Percentiles rank a stretch among this genome's conserved stretches.
Conservation (phyloP, 805 yeast genomes). For the Yamadazyma akitaensis region DNA sequence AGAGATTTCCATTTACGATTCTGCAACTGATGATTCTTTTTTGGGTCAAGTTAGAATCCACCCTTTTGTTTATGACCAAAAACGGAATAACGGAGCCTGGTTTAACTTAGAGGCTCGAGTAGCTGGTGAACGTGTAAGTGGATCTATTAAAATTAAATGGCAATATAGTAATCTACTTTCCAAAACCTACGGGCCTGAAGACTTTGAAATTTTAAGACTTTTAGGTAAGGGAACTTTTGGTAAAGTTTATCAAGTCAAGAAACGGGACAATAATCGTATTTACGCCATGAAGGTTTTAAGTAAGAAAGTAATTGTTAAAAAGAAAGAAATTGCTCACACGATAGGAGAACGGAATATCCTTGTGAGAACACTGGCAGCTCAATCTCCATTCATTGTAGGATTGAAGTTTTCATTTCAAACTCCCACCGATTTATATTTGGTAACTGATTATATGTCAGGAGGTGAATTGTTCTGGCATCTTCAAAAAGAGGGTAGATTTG, state of each 20-base stretch:
- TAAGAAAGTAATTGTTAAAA: constrained; percentile 91
- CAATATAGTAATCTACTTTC: constrained; percentile 62
- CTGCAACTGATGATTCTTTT: constrained; percentile 74
- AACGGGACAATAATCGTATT: constrained; percentile 82
- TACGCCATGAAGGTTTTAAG: constrained; percentile 97
- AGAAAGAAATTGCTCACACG: constrained; percentile 97
- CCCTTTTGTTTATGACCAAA: constrained; percentile 51
- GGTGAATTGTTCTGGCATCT: constrained; percentile 97
- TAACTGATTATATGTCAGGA: constrained; percentile 97
- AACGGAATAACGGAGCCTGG: constrained; percentile 59
- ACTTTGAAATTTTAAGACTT: constrained; percentile 85
- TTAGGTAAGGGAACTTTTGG: constrained; percentile 98
- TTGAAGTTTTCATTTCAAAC: constrained; percentile 96
- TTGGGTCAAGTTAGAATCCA: constrained; percentile 77
- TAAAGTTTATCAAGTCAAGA: constrained; percentile 93
- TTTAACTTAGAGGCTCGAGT: constrained; percentile 67
- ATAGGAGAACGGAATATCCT: constrained; percentile 94
- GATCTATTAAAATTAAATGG: constrained; percentile 74
- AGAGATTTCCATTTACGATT: constrained; percentile 89
- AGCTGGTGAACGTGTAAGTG: constrained; percentile 71
- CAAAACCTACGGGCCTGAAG: constrained; percentile 86
- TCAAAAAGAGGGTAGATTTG: constrained; percentile 92
- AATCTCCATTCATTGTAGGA: constrained; percentile 92
- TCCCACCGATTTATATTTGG: constrained; percentile 84
- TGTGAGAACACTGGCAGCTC: constrained; percentile 86